Conservation (phyloP, 805 yeast species). For the Metschnikowia noctiluminum region DNA sequence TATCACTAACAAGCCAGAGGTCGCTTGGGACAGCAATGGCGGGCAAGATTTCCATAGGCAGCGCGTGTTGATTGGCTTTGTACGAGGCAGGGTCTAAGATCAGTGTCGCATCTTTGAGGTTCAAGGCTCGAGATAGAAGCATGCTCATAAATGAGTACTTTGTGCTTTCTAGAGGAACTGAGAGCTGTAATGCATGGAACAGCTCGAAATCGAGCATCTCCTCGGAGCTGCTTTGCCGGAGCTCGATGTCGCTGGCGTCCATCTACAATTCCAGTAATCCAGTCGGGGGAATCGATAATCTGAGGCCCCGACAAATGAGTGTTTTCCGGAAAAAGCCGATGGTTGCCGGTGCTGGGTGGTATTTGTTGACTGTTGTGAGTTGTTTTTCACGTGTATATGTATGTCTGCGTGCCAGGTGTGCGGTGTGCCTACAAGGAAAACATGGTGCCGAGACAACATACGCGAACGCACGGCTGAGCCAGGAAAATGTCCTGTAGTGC, state of each 20-base stretch:
- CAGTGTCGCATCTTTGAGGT: conserved; percentile 18
- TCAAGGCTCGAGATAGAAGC: conserved; percentile 25
- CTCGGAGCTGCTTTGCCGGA: neutral
- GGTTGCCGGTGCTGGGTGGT: neutral
- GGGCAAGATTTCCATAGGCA: conserved; percentile 28
- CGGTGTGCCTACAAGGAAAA: neutral
- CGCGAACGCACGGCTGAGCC: neutral
- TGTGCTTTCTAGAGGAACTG: conserved; percentile 26
- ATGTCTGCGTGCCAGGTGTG: neutral
- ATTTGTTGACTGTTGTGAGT: neutral
- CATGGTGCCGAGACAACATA: neutral
- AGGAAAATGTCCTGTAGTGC: neutral
- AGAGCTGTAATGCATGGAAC: conserved; percentile 24
- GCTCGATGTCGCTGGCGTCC: neutral
- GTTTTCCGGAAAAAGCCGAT: no score
- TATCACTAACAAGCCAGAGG: conserved; percentile 34
- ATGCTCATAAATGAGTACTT: conserved; percentile 26
- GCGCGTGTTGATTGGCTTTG: neutral
- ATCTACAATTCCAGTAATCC: neutral
- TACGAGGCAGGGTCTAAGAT: conserved; percentile 12
- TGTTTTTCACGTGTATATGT: neutral
- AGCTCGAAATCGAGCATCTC: conserved; percentile 4
- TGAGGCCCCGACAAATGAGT: no score
- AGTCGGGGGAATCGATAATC: no score
- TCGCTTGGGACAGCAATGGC: conserved; percentile 34